A percentile compares a stretch with the other conserved stretches of the same genome.
Conservation (phyloP, 2,329 filamentous ascomycete genomes). For the Colletotrichum sp. region DNA sequence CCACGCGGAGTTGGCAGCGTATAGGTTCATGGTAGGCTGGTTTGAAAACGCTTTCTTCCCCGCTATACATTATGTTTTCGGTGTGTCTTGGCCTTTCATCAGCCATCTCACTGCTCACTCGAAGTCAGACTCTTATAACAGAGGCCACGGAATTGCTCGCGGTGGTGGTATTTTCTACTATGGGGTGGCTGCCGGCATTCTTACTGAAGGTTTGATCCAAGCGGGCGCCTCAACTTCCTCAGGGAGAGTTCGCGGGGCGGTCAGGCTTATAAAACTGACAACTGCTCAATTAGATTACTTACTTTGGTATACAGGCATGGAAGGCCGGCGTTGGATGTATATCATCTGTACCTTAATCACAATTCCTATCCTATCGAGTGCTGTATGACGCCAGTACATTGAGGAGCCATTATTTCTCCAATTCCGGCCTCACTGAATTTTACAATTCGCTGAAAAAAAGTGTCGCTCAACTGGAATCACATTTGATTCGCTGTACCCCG, state of each 20-base stretch:
- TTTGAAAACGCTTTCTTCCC: constrained; percentile 33
- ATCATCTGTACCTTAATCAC: constrained; percentile 50
- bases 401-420: too few species aligned
- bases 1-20: constrained; percentile 23
- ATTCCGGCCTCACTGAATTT: too few species aligned
- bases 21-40: constrained; percentile 38
- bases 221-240: constrained; percentile 48
- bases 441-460: too few species aligned
- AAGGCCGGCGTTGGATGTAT: constrained; percentile 52
- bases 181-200: constrained; percentile 47
- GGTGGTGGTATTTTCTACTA: constrained; percentile 48
- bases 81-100: rapidly evolving
- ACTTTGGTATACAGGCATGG: constrained; percentile 28
- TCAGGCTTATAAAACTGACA: constrained; percentile 36
- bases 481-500: too few species aligned
- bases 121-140: constrained; percentile 48
- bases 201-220: constrained; percentile 49
- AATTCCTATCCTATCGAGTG: constrained; percentile 25
- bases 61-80: constrained; percentile 31
- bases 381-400: too few species aligned
- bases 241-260: constrained; percentile 42
- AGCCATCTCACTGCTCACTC: constrained; percentile 34
- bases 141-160: constrained; percentile 41
- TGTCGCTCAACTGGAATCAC: too few species aligned
- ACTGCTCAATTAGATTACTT: too few species aligned